Evolutionary conservation across 2,329 filamentous ascomycete genomes (phyloP).

Genomic region (Hirsutella thompsonii): DNA sequence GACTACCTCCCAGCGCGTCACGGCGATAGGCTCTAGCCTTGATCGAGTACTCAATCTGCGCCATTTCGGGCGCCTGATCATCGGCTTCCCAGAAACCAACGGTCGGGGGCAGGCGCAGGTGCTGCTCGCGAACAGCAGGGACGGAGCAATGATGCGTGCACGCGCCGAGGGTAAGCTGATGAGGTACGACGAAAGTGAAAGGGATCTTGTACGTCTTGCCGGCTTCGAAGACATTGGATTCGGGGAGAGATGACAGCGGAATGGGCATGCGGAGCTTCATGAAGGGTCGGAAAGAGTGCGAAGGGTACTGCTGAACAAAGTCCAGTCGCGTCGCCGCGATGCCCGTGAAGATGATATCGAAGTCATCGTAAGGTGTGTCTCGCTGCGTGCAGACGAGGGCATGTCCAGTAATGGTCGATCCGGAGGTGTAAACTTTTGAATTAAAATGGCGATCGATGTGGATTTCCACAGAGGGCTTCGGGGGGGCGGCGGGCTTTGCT

Average conservation of each 20-base stretch:
- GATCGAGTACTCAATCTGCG: constrained; percentile 38
- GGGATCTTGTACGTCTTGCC: constrained; percentile 36
- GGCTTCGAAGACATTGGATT: constrained; percentile 32
- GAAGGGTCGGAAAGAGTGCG: constrained; percentile 37
- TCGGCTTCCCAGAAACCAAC: constrained; percentile 39
- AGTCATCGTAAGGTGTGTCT: constrained; percentile 34
- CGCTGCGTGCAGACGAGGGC: constrained; percentile 30
- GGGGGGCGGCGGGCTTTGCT: constrained; percentile 3
- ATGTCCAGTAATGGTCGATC: constrained; percentile 35
- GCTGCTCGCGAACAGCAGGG: constrained; percentile 34
- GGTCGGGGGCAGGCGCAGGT: constrained; percentile 39
- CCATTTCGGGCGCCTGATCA: constrained; percentile 42
- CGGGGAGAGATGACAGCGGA: constrained; percentile 30
- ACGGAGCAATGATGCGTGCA: constrained; percentile 36
- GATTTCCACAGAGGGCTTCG: constrained; percentile 30
- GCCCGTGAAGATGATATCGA: constrained; percentile 42
- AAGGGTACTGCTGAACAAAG: constrained; percentile 32
- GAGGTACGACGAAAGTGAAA: constrained; percentile 48
- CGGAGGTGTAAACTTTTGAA: constrained; percentile 42
- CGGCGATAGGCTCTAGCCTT: constrained; percentile 28
- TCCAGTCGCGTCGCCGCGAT: constrained; percentile 36
- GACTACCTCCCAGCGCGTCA: background rate
- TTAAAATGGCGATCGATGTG: constrained; percentile 38
- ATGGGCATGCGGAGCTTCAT: constrained; percentile 44
- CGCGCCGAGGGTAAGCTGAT: constrained; percentile 41